Base-by-base conservation (phyloP, 306 rosid species). In the Calophaca sinica region DNA sequence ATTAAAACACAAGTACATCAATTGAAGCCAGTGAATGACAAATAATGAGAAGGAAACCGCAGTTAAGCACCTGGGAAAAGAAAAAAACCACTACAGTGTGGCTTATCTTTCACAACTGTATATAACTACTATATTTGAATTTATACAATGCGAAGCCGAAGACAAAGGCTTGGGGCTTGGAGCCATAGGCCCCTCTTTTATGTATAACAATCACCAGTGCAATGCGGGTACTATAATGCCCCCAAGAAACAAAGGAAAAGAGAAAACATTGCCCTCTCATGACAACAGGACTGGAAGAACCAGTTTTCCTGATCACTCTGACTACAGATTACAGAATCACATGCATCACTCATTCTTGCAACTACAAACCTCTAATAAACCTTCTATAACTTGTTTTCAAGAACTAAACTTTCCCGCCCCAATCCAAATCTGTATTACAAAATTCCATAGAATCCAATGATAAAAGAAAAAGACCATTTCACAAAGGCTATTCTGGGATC, bases 171-270 rank as follows among this genome's bases (percentile, higher is more conserved):
- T 60, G 69, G 36, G 77, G 85, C 85, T 35, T 60, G 61, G 57
- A 62, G 84, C 77, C 66, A 69, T 72, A 64, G 31, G 81, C 68
- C 72, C 87, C 84, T 73, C 75, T 74, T 51, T 77, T 55, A 77
- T 71, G 63, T 72, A 69, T 60, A 74, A 81, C 83, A 79, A 67
- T 55, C 80, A 69, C 64, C 73, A 49, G 69, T 54, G 54, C 63
- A 29, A 29, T 51, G 41, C 20, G 14, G 76, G 73, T 31, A 41
- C 42, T 41, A 71, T 60, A 79, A 71, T 61, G 20, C 65, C 66
- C 26, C 58, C 14, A 62, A 44, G 62, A 57, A 49, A 20, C 36
- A 54, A 41, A 55, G 11, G 6, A 32, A 33, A 42, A 42, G 3
- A 61, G 44, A 45, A 44, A 68, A 68, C 7, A 12, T 68, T 61